These are phyloP conservation scores for Chaetomiaceae sp. DNA, from an alignment of 2,329 filamentous ascomycete genomes.

Conservation along the genomic window DNA sequence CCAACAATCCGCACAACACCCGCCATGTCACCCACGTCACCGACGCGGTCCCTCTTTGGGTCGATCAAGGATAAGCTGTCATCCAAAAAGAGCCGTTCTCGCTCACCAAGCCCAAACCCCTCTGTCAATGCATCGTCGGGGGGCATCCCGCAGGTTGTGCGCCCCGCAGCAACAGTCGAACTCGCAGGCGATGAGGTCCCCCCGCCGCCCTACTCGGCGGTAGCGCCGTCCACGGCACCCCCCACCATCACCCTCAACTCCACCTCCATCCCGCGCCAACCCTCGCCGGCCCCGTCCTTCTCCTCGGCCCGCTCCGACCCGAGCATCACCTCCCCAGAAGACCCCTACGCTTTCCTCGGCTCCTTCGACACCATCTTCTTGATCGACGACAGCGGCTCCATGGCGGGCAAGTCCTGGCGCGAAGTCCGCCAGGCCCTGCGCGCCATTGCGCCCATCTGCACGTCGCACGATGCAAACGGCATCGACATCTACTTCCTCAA, in stretches of 20 bases:
- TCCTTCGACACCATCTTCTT: conserved; percentile 85
- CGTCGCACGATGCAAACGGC: conserved; percentile 72
- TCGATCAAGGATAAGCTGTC: conserved; percentile 35
- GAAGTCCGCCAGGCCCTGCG: conserved; percentile 68
- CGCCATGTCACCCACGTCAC: not conserved
- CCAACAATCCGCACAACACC: too few relatives aligned
- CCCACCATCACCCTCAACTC: conserved; percentile 17
- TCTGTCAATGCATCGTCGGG: too few relatives aligned
- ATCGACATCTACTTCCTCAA: conserved; percentile 93
- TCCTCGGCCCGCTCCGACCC: conserved; percentile 28
- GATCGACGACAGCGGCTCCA: conserved; percentile 88
- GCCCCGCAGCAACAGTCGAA: conserved; percentile 4
- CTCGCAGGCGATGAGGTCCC: not conserved
- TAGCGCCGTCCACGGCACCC: not conserved
- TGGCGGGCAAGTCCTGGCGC: conserved; percentile 71
- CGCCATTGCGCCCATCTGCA: conserved; percentile 77
- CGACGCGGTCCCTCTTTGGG: conserved; percentile 29
- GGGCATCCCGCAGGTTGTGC: too few relatives aligned
- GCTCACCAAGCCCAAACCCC: conserved; percentile 15
- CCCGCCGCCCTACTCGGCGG: conserved; percentile 22
- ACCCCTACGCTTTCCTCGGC: conserved; percentile 69
- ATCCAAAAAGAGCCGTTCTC: conserved; percentile 26
- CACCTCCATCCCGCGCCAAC: conserved; percentile 7
- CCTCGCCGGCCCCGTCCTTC: conserved; percentile 27
- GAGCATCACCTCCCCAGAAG: conserved; percentile 47